Evolutionary conservation across 495 filamentous ascomycete genomes (phyloP).

Genomic region (Lasiosphaeriaceae sp.): DNA sequence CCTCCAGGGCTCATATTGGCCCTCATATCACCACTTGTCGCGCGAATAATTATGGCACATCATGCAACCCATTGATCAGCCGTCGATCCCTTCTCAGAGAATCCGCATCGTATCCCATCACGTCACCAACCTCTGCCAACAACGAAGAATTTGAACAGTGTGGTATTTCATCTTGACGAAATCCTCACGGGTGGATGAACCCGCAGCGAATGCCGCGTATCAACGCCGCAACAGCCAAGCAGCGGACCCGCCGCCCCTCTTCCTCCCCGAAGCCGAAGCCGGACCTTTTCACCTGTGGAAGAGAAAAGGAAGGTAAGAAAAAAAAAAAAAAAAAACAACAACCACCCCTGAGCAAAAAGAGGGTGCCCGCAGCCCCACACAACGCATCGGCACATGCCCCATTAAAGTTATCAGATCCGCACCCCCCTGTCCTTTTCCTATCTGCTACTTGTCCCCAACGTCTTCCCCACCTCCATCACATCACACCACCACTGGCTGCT

Average conservation of each 20-base stretch:
- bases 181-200: too few relatives aligned
- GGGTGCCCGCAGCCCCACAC: not conserved
- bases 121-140: not conserved
- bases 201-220: not conserved
- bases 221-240: not conserved
- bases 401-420: slow-evolving; percentile 21
- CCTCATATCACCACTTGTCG: too few relatives aligned
- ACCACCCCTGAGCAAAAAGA: not conserved
- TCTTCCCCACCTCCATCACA: not conserved
- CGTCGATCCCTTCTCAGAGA: not conserved
- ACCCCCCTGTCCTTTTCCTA: slow-evolving; percentile 7
- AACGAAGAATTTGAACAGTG: not conserved
- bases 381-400: slow-evolving; percentile 1
- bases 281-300: not conserved
- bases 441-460: not conserved
- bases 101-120: too few relatives aligned
- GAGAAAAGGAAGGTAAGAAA: not conserved
- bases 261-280: slow-evolving; percentile 1
- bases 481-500: not conserved
- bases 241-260: not conserved
- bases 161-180: not conserved
- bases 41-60: not conserved
- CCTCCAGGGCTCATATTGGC: too few relatives aligned
- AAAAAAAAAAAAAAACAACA: not conserved
- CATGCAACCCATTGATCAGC: not conserved